Conservation (phyloP, 768 basidiomycete species). For the Fomitopsis serialis region DNA sequence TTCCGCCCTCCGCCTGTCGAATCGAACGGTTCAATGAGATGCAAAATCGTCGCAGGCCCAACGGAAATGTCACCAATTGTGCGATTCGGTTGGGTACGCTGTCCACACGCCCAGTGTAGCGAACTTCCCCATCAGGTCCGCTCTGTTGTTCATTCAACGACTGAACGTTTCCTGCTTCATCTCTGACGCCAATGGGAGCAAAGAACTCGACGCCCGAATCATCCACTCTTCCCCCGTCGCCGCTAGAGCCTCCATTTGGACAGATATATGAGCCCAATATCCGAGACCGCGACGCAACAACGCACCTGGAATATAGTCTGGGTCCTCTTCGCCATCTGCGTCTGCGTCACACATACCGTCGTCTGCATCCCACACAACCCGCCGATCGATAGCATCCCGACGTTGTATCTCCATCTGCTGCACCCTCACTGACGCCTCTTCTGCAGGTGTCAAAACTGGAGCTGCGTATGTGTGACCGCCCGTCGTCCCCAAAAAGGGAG, state of each 20-base stretch:
- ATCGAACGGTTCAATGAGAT: too few relatives aligned
- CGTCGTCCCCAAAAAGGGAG: slow-evolving; percentile 46
- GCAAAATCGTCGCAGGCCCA: background rate
- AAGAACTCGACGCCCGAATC: slow-evolving; percentile 10
- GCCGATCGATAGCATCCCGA: slow-evolving; percentile 56
- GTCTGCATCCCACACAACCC: slow-evolving; percentile 63
- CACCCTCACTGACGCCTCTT: slow-evolving; percentile 48
- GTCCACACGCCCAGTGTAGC: slow-evolving; percentile 48
- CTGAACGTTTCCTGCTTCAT: slow-evolving; percentile 49
- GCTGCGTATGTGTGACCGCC: slow-evolving; percentile 17
- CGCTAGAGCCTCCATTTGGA: background rate
- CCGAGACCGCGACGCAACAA: slow-evolving; percentile 14
- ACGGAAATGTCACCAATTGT: slow-evolving; percentile 39
- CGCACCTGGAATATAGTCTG: slow-evolving; percentile 31
- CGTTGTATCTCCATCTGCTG: slow-evolving; percentile 56
- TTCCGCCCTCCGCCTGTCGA: background rate
- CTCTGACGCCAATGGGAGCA: slow-evolving; percentile 53
- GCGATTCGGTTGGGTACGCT: slow-evolving; percentile 47
- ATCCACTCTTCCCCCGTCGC: background rate
- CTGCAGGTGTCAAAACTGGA: slow-evolving; percentile 45
- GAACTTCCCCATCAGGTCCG: slow-evolving; percentile 26
- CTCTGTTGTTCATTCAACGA: slow-evolving; percentile 23
- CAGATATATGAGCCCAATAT: slow-evolving; percentile 11
- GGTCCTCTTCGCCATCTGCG: slow-evolving; percentile 57
- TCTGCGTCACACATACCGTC: slow-evolving; percentile 41